phyloP scores from a whole-genome alignment of 2,329 filamentous ascomycete species.

The Aspergillus fischeri region DNA sequence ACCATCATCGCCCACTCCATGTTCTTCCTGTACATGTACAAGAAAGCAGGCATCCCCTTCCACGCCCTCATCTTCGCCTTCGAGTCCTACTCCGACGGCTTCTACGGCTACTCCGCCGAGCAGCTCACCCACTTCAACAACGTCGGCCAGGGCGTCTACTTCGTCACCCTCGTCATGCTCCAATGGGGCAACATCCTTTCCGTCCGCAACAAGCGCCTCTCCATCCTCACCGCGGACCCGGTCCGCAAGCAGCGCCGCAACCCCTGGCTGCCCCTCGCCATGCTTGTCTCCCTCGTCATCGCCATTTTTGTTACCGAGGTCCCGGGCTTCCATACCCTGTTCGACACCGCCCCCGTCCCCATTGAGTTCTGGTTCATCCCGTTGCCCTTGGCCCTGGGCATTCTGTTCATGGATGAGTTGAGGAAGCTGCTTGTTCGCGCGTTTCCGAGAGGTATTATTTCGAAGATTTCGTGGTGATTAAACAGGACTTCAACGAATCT shows the following conservation, averaged over 20 bases:
- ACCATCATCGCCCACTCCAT: slow-evolving; percentile 49
- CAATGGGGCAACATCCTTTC: slow-evolving; percentile 53
- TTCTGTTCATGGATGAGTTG: slow-evolving; percentile 51
- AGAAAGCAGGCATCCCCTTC: slow-evolving; percentile 46
- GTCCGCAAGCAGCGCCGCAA: slow-evolving; percentile 47
- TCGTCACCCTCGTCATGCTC: slow-evolving; percentile 51
- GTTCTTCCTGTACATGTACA: slow-evolving; percentile 54
- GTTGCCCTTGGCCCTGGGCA: slow-evolving; percentile 47
- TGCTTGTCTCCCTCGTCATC: slow-evolving; percentile 47
- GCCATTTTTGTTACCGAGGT: slow-evolving; percentile 53
- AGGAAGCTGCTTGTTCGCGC: slow-evolving; percentile 48
- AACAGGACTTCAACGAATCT: background rate
- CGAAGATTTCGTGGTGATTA: slow-evolving; percentile 47
- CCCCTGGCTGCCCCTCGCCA: slow-evolving; percentile 47
- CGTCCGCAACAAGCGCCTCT: slow-evolving; percentile 50
- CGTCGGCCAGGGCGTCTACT: slow-evolving; percentile 51
- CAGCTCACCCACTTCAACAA: slow-evolving; percentile 48
- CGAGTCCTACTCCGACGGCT: slow-evolving; percentile 47
- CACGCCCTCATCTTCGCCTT: slow-evolving; percentile 49
- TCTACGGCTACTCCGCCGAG: slow-evolving; percentile 46
- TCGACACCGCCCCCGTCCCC: slow-evolving; percentile 48
- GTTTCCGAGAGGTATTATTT: slow-evolving; percentile 45
- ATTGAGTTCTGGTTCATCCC: slow-evolving; percentile 53
- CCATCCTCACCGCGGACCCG: slow-evolving; percentile 51
- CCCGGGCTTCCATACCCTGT: slow-evolving; percentile 47